These are phyloP conservation scores for Silybum marianum DNA, from an alignment of 129 eudicot species.

Conservation along the genomic window DNA sequence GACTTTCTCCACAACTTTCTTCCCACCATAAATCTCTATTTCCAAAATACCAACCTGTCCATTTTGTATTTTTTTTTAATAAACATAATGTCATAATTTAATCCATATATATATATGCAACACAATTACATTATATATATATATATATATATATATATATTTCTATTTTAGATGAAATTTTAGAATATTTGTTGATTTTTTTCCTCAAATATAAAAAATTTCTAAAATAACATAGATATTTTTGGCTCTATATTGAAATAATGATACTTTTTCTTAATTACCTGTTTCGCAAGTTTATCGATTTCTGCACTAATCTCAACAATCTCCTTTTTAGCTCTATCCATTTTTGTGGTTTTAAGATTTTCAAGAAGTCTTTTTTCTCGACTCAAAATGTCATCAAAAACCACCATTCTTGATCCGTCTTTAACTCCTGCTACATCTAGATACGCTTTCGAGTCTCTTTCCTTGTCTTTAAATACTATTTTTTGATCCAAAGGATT, in stretches of 20 bases:
- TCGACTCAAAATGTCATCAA: slow-evolving; percentile 62
- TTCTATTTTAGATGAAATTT: no score
- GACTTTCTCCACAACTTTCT: slow-evolving; percentile 63
- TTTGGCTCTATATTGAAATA: neutral
- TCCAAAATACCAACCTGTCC: slow-evolving; percentile 67
- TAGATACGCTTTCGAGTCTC: slow-evolving; percentile 72
- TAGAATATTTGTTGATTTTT: no score
- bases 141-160: no score
- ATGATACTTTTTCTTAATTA: slow-evolving; percentile 3
- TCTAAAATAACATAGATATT: no score
- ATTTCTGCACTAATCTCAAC: slow-evolving; percentile 54
- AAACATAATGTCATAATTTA: neutral
- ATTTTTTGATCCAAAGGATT: slow-evolving; percentile 78
- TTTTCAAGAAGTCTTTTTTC: slow-evolving; percentile 67
- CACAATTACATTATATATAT: no score
- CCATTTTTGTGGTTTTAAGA: slow-evolving; percentile 49
- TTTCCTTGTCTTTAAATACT: slow-evolving; percentile 71
- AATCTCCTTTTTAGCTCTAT: slow-evolving; percentile 57
- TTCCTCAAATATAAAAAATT: no score
- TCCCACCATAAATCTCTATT: slow-evolving; percentile 69
- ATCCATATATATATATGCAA: no score
- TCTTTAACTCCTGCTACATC: slow-evolving; percentile 73
- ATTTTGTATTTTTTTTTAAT: neutral
- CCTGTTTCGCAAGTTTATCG: slow-evolving; percentile 77
- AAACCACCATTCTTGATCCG: slow-evolving; percentile 71